These are phyloP conservation scores for Centella asiatica DNA, from an alignment of 129 eudicot genomes.

Conservation along the genomic window DNA sequence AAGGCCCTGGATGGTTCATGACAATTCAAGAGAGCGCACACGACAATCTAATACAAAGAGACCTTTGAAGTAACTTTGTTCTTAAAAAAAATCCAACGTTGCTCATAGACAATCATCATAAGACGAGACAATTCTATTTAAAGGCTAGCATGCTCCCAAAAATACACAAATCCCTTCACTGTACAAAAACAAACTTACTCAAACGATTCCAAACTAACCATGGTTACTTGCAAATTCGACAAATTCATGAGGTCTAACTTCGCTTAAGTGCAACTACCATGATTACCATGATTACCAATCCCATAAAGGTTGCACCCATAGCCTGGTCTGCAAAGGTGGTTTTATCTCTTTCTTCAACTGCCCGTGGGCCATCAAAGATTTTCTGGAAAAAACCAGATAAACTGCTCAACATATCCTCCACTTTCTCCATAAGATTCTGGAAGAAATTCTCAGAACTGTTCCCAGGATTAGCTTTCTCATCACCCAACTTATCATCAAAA, in stretches of 20 bases:
- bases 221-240: conserved; percentile 36
- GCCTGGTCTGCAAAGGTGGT: conserved; percentile 15
- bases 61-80: no score
- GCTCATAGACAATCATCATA: no score
- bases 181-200: not conserved
- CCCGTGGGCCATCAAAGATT: conserved; percentile 37
- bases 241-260: conserved; percentile 19
- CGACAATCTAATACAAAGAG: no score
- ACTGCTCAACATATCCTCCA: conserved; percentile 52
- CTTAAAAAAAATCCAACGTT: no score
- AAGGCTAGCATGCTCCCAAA: not conserved
- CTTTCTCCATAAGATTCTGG: conserved; percentile 32
- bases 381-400: conserved; percentile 44
- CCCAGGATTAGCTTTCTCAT: conserved; percentile 19
- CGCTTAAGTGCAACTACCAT: conserved; percentile 48
- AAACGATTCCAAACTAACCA: no score
- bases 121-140: no score
- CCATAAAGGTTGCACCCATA: conserved; percentile 47
- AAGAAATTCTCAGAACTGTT: conserved; percentile 26
- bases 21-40: no score
- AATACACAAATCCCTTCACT: not conserved
- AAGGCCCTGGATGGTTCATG: no score
- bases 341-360: conserved; percentile 33
- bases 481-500: conserved; percentile 2
- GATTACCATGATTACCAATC: conserved; percentile 66